Evolutionary conservation across 495 filamentous ascomycete species (phyloP).

Genomic region (Usnea hakonensis): DNA sequence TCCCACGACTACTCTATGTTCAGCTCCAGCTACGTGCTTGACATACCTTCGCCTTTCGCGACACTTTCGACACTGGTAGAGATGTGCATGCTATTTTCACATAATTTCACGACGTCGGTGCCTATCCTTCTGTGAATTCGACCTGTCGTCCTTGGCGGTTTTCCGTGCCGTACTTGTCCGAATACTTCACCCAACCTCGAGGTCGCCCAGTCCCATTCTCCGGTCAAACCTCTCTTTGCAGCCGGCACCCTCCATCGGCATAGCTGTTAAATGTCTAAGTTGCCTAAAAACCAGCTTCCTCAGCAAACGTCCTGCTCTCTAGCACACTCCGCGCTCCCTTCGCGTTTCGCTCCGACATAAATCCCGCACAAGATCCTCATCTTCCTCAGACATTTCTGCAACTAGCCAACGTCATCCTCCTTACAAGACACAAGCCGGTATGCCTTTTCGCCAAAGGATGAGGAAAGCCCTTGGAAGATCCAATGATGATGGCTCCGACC

Average conservation of each 20-base stretch:
- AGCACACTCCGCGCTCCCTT: neutral
- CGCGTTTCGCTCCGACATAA: neutral
- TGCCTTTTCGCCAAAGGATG: conserved; percentile 42
- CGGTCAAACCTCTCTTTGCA: neutral
- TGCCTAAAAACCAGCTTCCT: neutral
- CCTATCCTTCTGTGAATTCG: neutral
- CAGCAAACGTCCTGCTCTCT: neutral
- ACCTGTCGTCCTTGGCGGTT: neutral
- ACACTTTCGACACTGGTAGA: no score
- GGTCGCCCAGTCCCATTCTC: neutral
- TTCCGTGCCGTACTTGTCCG: neutral
- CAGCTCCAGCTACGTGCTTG: neutral
- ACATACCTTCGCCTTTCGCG: neutral
- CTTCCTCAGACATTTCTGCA: neutral
- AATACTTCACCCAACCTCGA: neutral
- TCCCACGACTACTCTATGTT: neutral
- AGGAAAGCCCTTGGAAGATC: conserved; percentile 21
- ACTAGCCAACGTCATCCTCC: neutral
- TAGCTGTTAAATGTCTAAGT: neutral
- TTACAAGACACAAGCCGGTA: conserved; percentile 8
- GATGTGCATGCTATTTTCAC: neutral
- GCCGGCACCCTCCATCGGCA: neutral
- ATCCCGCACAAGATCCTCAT: neutral
- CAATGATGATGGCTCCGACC: conserved; percentile 17
- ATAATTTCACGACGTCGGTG: neutral